These are phyloP conservation scores for Fagopyrum esculentum DNA, from an alignment of 148 eudicot genomes.

Conservation along the genomic window DNA sequence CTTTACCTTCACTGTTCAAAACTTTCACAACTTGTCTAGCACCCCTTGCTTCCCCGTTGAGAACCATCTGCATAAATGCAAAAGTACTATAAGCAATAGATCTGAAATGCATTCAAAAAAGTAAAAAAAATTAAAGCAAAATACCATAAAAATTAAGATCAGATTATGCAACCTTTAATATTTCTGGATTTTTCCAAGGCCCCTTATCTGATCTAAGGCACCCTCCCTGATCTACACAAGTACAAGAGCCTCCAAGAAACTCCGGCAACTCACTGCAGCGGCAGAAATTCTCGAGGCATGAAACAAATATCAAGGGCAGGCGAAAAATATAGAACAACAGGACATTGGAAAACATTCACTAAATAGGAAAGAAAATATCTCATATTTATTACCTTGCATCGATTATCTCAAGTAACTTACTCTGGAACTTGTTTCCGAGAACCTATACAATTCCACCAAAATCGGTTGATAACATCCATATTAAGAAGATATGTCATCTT, in stretches of 20 bases:
- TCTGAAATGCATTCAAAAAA: slow-evolving; percentile 1
- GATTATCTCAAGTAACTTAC: slow-evolving; percentile 76
- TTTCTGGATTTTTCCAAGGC: slow-evolving; percentile 86
- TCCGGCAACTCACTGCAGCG: slow-evolving; percentile 76
- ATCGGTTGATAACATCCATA: neutral
- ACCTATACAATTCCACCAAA: slow-evolving; percentile 38
- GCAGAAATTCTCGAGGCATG: neutral
- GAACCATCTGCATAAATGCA: slow-evolving; percentile 60
- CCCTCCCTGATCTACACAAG: slow-evolving; percentile 79
- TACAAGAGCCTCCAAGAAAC: slow-evolving; percentile 87
- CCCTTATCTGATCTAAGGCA: slow-evolving; percentile 91
- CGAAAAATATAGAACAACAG: neutral
- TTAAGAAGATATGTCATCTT: slow-evolving; percentile 1
- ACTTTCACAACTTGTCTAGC: slow-evolving; percentile 89
- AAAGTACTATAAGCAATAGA: neutral
- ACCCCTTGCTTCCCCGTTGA: slow-evolving; percentile 67
- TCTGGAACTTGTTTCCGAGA: slow-evolving; percentile 88
- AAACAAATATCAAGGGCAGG: slow-evolving; percentile 5
- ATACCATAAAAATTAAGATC: neutral
- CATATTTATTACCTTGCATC: slow-evolving; percentile 55
- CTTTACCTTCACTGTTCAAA: slow-evolving; percentile 83
- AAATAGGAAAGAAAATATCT: neutral
- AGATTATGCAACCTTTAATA: slow-evolving; percentile 46
- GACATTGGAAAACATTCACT: neutral
- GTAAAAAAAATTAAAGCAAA: neutral